Evolutionary conservation across 1,284 basidiomycete species (phyloP).

Genomic region (Rhizoctonia solani): DNA sequence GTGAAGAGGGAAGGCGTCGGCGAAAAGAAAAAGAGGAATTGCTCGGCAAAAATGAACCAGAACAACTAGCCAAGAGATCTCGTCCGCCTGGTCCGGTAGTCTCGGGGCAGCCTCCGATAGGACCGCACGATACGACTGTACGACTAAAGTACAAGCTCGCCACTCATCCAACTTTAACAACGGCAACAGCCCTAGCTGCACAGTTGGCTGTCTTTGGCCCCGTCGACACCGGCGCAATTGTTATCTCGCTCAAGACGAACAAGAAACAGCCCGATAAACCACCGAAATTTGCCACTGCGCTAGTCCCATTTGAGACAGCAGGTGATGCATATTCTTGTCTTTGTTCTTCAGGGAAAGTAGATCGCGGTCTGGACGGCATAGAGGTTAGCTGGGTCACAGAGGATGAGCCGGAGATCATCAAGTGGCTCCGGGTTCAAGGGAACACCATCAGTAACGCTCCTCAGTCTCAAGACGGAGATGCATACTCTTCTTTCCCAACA

Average conservation of each 20-base stretch:
- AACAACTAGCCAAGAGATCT: conserved; percentile 48
- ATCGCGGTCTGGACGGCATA: conserved; percentile 58
- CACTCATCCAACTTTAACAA: conserved; percentile 59
- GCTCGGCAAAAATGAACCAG: conserved; percentile 47
- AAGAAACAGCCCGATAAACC: conserved; percentile 57
- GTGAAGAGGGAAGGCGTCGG: conserved; percentile 69
- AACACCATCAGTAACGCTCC: not conserved
- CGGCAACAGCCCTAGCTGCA: conserved; percentile 53
- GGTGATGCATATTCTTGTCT: conserved; percentile 73
- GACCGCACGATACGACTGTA: conserved; percentile 70
- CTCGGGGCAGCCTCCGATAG: conserved; percentile 45
- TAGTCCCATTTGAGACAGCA: conserved; percentile 74
- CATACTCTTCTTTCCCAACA: conserved; percentile 59
- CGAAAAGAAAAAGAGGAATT: conserved; percentile 51
- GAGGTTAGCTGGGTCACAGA: conserved; percentile 69
- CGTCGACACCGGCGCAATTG: conserved; percentile 63
- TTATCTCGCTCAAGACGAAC: conserved; percentile 61
- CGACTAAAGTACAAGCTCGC: conserved; percentile 67
- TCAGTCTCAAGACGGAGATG: not conserved
- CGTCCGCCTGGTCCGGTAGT: conserved; percentile 11
- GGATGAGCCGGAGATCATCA: conserved; percentile 72
- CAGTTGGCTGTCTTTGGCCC: conserved; percentile 64
- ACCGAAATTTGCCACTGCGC: conserved; percentile 66
- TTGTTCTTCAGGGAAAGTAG: conserved; percentile 58
- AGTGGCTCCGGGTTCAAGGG: conserved; percentile 60